These are phyloP conservation scores for Dichomitus squalens DNA, from an alignment of 1,284 basidiomycete species.

Conservation along the genomic window DNA sequence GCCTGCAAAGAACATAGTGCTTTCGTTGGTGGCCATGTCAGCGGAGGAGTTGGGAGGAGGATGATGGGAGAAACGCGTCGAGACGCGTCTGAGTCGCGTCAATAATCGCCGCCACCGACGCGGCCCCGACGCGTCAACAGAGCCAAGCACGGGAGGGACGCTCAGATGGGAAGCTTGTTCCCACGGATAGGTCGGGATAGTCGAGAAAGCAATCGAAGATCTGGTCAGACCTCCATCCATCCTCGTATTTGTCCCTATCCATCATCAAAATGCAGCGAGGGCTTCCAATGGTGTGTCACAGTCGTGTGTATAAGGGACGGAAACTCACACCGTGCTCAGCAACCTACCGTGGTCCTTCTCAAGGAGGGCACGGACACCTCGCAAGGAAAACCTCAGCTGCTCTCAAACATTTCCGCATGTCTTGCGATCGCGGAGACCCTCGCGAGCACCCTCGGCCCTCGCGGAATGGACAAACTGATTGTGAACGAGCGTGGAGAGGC, in stretches of 20 bases:
- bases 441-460: conserved; percentile 94
- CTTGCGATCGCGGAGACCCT: conserved; percentile 89
- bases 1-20: conserved; percentile 40
- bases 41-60: neutral
- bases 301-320: neutral
- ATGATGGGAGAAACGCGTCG: conserved; percentile 8
- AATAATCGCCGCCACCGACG: conserved; percentile 30
- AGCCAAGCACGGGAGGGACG: conserved; percentile 5
- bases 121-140: conserved; percentile 26
- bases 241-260: neutral
- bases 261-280: conserved; percentile 69
- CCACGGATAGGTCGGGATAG: conserved; percentile 5
- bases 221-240: neutral
- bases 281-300: conserved; percentile 61
- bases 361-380: conserved; percentile 96
- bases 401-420: conserved; percentile 97
- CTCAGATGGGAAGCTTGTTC: conserved; percentile 5
- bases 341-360: conserved; percentile 94
- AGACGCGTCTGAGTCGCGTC: conserved; percentile 16
- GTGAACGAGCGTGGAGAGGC: conserved; percentile 91
- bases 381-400: conserved; percentile 91
- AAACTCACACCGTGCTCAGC: conserved; percentile 48
- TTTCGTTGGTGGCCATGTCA: conserved; percentile 8
- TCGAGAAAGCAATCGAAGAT: conserved; percentile 20
- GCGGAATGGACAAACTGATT: conserved; percentile 99